Evolutionary conservation across 1,284 basidiomycete species (phyloP).

Genomic region (Meira miltonrushii): DNA sequence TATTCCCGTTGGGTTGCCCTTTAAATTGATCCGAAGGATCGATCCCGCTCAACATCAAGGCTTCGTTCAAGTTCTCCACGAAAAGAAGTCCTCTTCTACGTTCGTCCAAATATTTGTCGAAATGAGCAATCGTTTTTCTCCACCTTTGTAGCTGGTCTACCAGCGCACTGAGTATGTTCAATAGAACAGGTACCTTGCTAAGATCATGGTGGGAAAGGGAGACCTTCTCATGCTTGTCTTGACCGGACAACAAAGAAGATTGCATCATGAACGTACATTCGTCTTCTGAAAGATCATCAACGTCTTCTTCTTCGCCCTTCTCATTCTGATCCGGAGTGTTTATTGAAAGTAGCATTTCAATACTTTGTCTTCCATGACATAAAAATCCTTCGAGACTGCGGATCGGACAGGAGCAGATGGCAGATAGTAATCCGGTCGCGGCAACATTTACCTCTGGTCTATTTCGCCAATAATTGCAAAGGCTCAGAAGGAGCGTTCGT

Average conservation of each 20-base stretch:
- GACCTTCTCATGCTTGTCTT: not conserved
- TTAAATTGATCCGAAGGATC: not conserved
- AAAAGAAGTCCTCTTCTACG: constrained; percentile 83
- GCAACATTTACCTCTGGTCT: constrained; percentile 81
- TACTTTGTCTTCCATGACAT: constrained; percentile 16
- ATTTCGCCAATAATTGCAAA: constrained; percentile 76
- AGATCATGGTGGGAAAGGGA: not conserved
- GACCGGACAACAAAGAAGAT: not conserved
- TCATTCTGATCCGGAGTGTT: not conserved
- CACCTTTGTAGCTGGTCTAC: constrained; percentile 64
- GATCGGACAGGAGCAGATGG: constrained; percentile 73
- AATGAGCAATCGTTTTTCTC: constrained; percentile 67
- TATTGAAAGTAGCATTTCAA: not conserved
- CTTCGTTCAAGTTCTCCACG: constrained; percentile 86
- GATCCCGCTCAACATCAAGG: constrained; percentile 56
- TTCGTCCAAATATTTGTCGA: constrained; percentile 78
- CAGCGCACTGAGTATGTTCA: constrained; percentile 27
- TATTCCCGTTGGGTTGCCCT: not conserved
- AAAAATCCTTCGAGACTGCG: constrained; percentile 84
- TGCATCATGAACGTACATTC: not conserved
- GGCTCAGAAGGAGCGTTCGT: constrained; percentile 64
- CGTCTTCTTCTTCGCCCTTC: constrained; percentile 53
- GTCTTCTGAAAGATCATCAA: constrained; percentile 58
- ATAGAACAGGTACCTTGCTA: constrained; percentile 19
- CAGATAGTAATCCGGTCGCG: constrained; percentile 72